Percentiles rank a stretch among this genome's conserved stretches.
phyloP scores from a whole-genome alignment of 108 stramenopile species.

The Epithemia pelagica region DNA sequence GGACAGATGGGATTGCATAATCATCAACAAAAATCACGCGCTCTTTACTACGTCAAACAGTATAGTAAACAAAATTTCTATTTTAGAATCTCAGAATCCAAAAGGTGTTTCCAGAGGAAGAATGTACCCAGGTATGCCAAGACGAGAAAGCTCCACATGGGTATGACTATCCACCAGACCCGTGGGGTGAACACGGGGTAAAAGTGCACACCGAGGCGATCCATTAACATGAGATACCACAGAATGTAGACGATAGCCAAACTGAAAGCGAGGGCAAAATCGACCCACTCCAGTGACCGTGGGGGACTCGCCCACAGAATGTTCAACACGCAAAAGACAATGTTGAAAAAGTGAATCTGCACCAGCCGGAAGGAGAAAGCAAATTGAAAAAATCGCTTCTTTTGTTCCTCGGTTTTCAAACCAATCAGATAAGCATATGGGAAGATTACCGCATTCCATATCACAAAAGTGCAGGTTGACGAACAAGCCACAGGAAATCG shows the following conservation, averaged over 20 bases:
- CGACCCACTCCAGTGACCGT: conserved; percentile 41
- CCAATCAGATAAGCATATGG: conserved; percentile 54
- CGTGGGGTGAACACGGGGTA: conserved; percentile 78
- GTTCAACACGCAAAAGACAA: conserved; percentile 47
- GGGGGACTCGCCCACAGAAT: conserved; percentile 30
- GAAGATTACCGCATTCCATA: conserved; percentile 79
- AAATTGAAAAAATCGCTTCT: conserved; percentile 46
- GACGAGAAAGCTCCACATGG: conserved; percentile 29
- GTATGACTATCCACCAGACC: conserved; percentile 25
- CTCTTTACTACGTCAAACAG: no score
- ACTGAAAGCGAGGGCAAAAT: conserved; percentile 41
- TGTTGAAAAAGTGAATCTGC: conserved; percentile 67
- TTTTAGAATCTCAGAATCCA: no score
- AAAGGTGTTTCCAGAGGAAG: not conserved
- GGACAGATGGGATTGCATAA: no score
- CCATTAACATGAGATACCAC: conserved; percentile 59
- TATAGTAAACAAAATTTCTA: no score
- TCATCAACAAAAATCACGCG: no score
- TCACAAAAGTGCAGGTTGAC: conserved; percentile 51
- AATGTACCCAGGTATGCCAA: conserved; percentile 16
- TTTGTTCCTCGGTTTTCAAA: conserved; percentile 34
- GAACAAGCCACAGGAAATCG: conserved; percentile 62
- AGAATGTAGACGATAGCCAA: conserved; percentile 42
- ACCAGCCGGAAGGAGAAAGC: conserved; percentile 53
- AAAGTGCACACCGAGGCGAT: conserved; percentile 73